phyloP scores from a whole-genome alignment of 345 rosid species.

The Hypericum androsaemum region DNA sequence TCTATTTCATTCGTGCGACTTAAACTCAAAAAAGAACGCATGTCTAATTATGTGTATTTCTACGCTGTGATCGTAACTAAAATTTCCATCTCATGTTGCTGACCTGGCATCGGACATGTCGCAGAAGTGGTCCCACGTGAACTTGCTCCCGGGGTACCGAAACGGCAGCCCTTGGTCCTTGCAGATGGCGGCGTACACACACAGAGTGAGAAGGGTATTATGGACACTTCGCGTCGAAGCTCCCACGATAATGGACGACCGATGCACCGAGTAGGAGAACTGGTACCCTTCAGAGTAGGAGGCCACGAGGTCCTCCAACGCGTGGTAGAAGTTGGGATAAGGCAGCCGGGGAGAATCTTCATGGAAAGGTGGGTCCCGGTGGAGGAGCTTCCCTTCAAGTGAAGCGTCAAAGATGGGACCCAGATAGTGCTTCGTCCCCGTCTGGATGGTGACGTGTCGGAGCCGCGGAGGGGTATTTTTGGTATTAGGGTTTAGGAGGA shows the following conservation, averaged over 20 bases:
- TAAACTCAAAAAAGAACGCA: too few relatives aligned
- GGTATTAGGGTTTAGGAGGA: not conserved
- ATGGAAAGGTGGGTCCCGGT: slow-evolving; percentile 25
- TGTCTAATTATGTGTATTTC: too few relatives aligned
- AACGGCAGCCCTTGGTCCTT: slow-evolving; percentile 18
- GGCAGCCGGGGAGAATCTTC: slow-evolving; percentile 29
- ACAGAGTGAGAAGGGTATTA: slow-evolving; percentile 17
- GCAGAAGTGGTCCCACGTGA: slow-evolving; percentile 32
- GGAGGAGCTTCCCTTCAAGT: slow-evolving; percentile 1
- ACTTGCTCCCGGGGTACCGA: slow-evolving; percentile 15
- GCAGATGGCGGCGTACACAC: slow-evolving; percentile 25
- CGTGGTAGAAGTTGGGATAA: slow-evolving; percentile 34
- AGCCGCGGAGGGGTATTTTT: slow-evolving; percentile 10
- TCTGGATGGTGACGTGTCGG: slow-evolving; percentile 20
- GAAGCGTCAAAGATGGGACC: slow-evolving; percentile 19
- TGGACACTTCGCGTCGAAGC: slow-evolving; percentile 23
- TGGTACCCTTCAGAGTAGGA: slow-evolving; percentile 6
- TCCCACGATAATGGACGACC: slow-evolving; percentile 25
- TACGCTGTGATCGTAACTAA: too few relatives aligned
- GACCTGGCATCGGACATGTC: slow-evolving; percentile 22
- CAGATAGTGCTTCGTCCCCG: slow-evolving; percentile 32
- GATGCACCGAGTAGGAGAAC: slow-evolving; percentile 20
- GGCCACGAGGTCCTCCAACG: slow-evolving; percentile 23
- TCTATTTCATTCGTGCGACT: too few relatives aligned
- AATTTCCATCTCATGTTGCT: too few relatives aligned